phyloP scores from a whole-genome alignment of 1,139 yeast species.

The Entelexis paramagnoliae region DNA sequence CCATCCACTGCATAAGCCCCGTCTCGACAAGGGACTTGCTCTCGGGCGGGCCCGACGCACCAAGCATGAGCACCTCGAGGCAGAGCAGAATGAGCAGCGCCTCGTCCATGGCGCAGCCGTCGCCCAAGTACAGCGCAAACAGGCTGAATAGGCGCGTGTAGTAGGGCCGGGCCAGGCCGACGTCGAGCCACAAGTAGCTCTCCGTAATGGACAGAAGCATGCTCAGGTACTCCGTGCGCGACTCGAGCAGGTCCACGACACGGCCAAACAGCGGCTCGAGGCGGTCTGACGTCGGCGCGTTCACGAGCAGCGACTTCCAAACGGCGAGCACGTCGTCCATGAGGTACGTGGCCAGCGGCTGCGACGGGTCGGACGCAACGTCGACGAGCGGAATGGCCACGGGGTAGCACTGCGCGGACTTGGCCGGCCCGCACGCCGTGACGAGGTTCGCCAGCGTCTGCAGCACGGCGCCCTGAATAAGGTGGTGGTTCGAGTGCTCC shows the following conservation, averaged over 20 bases:
- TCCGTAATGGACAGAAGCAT: conserved; percentile 56
- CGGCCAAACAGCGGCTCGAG: conserved; percentile 41
- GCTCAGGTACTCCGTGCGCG: conserved; percentile 70
- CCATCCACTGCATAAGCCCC: conserved; percentile 19
- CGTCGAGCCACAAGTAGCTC: conserved; percentile 56
- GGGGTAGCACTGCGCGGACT: not conserved
- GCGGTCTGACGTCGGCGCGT: conserved; percentile 36
- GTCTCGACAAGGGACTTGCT: conserved; percentile 5
- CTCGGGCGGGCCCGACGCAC: conserved; percentile 1
- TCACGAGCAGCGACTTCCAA: conserved; percentile 64
- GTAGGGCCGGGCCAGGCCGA: conserved; percentile 26
- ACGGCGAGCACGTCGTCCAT: conserved; percentile 83
- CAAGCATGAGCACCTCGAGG: conserved; percentile 14
- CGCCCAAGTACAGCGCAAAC: conserved; percentile 16
- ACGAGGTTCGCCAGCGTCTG: conserved; percentile 59
- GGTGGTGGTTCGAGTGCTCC: conserved; percentile 45
- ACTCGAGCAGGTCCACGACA: conserved; percentile 42
- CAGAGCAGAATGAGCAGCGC: conserved; percentile 16
- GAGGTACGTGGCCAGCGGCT: conserved; percentile 52
- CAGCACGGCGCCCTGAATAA: conserved; percentile 57
- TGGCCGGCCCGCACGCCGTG: conserved; percentile 33
- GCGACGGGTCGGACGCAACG: conserved; percentile 51
- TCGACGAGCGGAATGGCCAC: conserved; percentile 50
- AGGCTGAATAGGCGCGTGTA: conserved; percentile 10
- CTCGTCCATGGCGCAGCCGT: conserved; percentile 20